phyloP scores from a whole-genome alignment of 2,329 filamentous ascomycete genomes.

The Sarocladium oryzae region DNA sequence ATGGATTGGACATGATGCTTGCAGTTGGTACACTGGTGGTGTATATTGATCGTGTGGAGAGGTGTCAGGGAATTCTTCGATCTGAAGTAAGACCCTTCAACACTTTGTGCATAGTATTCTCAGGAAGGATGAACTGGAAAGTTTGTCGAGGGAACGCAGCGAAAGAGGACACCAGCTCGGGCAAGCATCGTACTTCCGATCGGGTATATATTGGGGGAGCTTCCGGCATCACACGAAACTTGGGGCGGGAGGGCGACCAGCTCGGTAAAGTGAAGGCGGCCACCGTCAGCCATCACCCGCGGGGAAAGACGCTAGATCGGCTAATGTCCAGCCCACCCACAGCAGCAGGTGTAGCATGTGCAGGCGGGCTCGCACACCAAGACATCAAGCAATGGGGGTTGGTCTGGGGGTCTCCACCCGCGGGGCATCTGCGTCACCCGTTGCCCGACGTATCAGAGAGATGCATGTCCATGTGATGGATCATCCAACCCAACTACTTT shows the following conservation, averaged over 20 bases:
- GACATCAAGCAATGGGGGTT: background rate
- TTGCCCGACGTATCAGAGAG: slow-evolving; percentile 2
- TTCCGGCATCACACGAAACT: slow-evolving; percentile 7
- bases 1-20: slow-evolving; percentile 12
- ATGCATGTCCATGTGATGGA: background rate
- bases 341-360: background rate
- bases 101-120: background rate
- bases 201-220: slow-evolving; percentile 8
- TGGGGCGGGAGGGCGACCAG: slow-evolving; percentile 3
- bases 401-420: slow-evolving; percentile 4
- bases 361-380: background rate
- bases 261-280: slow-evolving; percentile 1
- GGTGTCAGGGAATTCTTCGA: slow-evolving; percentile 9
- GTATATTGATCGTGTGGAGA: background rate
- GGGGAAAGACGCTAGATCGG: slow-evolving; percentile 6
- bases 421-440: slow-evolving; percentile 2
- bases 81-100: slow-evolving; percentile 5
- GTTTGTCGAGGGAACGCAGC: too few species aligned
- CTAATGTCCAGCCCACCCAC: background rate
- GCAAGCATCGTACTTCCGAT: slow-evolving; percentile 7
- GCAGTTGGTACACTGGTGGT: background rate
- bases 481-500: background rate
- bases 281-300: background rate
- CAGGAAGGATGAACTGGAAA: too few species aligned
- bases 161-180: too few species aligned